These are phyloP conservation scores for Hirschioporus abietinus DNA, from an alignment of 768 basidiomycete species.

Conservation along the genomic window DNA sequence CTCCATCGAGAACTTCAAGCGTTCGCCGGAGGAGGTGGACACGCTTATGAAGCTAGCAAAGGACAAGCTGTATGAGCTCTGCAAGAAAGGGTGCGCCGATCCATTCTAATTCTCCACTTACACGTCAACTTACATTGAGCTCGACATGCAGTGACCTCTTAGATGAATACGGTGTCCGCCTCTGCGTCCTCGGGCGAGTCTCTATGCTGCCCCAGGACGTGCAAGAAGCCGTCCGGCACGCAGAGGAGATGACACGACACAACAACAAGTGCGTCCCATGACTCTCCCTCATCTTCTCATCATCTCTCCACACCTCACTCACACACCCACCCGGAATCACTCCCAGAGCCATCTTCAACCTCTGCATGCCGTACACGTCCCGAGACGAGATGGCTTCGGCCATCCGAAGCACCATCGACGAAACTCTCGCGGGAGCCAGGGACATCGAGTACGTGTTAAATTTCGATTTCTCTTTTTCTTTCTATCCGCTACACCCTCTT, in stretches of 20 bases:
- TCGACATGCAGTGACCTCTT: constrained; percentile 60
- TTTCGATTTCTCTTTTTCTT: neutral
- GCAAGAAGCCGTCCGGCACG: constrained; percentile 58
- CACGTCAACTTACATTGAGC: neutral
- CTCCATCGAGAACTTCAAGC: constrained; percentile 94
- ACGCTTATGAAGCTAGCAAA: constrained; percentile 84
- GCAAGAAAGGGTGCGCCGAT: constrained; percentile 69
- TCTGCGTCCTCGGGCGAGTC: constrained; percentile 75
- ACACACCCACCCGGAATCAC: neutral
- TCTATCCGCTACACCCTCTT: neutral
- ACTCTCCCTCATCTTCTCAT: neutral
- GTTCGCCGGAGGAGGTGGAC: constrained; percentile 79
- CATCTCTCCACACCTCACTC: neutral
- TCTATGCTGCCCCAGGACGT: constrained; percentile 78
- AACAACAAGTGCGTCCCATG: constrained; percentile 53
- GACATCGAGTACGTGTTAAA: constrained; percentile 18
- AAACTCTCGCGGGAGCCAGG: constrained; percentile 29
- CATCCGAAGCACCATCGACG: constrained; percentile 46
- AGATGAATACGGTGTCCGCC: constrained; percentile 73
- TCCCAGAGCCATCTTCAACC: constrained; percentile 76
- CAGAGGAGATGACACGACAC: constrained; percentile 70
- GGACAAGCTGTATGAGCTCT: constrained; percentile 71
- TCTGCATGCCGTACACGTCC: constrained; percentile 90
- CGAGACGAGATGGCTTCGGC: constrained; percentile 88
- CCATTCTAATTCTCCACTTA: neutral